phyloP scores from a whole-genome alignment of 2,329 filamentous ascomycete species.

The Neofusicoccum parvum region DNA sequence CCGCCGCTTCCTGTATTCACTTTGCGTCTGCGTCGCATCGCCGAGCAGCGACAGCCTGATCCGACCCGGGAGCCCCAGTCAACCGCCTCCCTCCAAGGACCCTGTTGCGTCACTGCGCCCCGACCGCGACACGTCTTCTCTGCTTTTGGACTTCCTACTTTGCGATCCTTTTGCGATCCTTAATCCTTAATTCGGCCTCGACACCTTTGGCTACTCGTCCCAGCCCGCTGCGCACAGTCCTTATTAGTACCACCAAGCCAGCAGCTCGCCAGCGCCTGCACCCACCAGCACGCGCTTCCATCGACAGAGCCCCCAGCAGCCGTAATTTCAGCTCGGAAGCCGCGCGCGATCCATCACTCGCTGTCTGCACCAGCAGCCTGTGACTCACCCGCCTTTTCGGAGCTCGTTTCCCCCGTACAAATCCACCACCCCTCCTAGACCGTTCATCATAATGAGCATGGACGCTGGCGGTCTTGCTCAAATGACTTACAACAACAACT shows the following conservation, averaged over 20 bases:
- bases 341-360: constrained; percentile 19
- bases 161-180: constrained; percentile 9
- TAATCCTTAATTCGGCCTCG: constrained; percentile 19
- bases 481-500: constrained; percentile 82
- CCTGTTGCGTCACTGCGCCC: constrained; percentile 12
- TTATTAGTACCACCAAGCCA: constrained; percentile 16
- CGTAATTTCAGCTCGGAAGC: constrained; percentile 11
- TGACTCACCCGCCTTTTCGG: constrained; percentile 27
- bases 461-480: constrained; percentile 99
- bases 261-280: background rate
- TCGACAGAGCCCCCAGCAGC: constrained; percentile 23
- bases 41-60: constrained; percentile 1
- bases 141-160: constrained; percentile 13
- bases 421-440: constrained; percentile 32
- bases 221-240: background rate
- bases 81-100: background rate
- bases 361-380: constrained; percentile 23
- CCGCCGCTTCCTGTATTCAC: constrained; percentile 7
- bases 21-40: constrained; percentile 4
- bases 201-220: background rate
- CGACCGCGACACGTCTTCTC: constrained; percentile 6
- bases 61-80: background rate
- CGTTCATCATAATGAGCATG: constrained; percentile 58
- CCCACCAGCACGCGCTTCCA: background rate
- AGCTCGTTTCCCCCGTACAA: constrained; percentile 34